A percentile compares a stretch with the other conserved stretches of the same genome.
Conservation (phyloP, 129 eudicot genomes). For the Centaurea solstitialis region DNA sequence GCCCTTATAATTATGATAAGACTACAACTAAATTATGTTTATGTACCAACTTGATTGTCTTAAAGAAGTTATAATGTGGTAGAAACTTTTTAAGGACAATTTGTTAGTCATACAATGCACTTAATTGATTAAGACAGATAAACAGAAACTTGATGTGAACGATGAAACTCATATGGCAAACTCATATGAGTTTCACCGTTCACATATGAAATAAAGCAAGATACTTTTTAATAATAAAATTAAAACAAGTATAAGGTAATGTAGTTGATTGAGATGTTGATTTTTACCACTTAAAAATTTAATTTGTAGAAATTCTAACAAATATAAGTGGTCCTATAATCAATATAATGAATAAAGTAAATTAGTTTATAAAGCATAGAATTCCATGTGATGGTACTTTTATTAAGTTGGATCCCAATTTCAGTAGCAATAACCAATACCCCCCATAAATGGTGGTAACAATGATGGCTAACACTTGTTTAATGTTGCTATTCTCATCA, state of each 20-base stretch:
- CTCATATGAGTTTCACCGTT: too few species aligned
- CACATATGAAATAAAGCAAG: too few species aligned
- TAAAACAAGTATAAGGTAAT: background rate
- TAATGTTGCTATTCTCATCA: constrained; percentile 14
- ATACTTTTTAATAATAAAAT: background rate
- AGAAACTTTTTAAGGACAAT: background rate
- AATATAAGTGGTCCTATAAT: constrained; percentile 11
- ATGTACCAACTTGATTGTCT: background rate
- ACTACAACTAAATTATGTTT: too few species aligned
- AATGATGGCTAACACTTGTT: constrained; percentile 33
- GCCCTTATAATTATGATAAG: background rate
- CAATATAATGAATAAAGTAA: constrained; percentile 1
- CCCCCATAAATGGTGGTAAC: constrained; percentile 24
- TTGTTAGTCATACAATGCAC: background rate
- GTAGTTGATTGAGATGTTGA: background rate
- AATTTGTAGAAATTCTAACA: too few species aligned
- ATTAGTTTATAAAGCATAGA: constrained; percentile 1
- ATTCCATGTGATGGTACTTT: constrained; percentile 15
- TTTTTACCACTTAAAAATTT: background rate
- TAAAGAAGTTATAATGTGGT: background rate
- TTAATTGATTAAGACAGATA: background rate
- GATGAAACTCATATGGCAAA: background rate
- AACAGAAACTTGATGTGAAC: background rate
- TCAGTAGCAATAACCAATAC: background rate
- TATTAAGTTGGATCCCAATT: constrained; percentile 13